phyloP scores from a whole-genome alignment of 176 grass and related monocot species.

The Pontederia paniculata region DNA sequence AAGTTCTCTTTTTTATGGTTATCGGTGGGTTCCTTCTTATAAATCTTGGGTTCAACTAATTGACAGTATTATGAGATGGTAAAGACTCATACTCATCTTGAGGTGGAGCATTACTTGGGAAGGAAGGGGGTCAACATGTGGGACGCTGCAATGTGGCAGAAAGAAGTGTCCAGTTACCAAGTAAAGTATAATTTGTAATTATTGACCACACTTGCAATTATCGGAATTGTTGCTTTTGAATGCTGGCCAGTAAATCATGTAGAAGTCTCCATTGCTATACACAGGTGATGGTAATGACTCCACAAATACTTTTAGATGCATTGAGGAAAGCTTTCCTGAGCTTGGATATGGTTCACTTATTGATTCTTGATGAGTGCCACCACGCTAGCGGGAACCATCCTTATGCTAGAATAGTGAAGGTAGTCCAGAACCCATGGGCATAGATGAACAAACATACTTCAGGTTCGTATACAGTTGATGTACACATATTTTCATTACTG shows the following conservation, averaged over 20 bases:
- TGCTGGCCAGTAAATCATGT: slow-evolving; percentile 3
- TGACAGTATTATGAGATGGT: slow-evolving; percentile 42
- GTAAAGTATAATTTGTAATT: slow-evolving; percentile 7
- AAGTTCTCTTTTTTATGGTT: background rate
- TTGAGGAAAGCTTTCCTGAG: slow-evolving; percentile 47
- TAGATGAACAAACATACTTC: background rate
- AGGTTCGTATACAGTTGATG: background rate
- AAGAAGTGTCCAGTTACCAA: slow-evolving; percentile 31
- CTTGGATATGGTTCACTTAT: slow-evolving; percentile 24
- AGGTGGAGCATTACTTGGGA: slow-evolving; percentile 31
- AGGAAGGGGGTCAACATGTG: slow-evolving; percentile 29
- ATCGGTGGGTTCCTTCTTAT: background rate
- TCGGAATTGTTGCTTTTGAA: background rate
- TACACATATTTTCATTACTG: background rate
- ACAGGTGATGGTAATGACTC: slow-evolving; percentile 50
- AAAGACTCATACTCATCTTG: slow-evolving; percentile 33
- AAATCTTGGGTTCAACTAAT: background rate
- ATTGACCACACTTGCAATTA: background rate
- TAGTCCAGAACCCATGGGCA: background rate
- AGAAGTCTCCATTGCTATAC: background rate
- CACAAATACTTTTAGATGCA: slow-evolving; percentile 52
- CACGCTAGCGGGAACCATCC: slow-evolving; percentile 52
- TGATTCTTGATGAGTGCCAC: slow-evolving; percentile 71
- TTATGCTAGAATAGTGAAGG: slow-evolving; percentile 54
- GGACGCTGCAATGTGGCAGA: slow-evolving; percentile 25